Base-by-base conservation (phyloP, 768 basidiomycete genomes). In the Panaeolus papilionaceus region DNA sequence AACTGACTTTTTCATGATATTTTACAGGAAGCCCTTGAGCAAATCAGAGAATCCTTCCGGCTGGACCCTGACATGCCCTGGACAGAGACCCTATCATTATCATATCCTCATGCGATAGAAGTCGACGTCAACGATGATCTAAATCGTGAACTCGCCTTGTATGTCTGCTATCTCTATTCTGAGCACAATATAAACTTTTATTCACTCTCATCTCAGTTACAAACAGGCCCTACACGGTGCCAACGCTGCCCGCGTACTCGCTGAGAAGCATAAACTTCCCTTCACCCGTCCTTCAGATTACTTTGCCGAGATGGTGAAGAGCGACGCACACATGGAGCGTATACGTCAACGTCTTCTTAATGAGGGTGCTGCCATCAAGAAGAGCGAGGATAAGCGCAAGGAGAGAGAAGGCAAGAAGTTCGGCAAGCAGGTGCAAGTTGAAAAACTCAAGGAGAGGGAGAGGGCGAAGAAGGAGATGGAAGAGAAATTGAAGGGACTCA, bases 271-370 rank as follows among this genome's bases (percentile, higher is more conserved):
- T 76, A 86, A 89, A 26, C 82, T 95, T 67, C 90, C 96, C 0
- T 99, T 98, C 80, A 92, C 93, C 10, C 92, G 97, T 14, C 98
- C 98, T 0, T 72, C 88, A 0, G 97, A 98, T 79, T 99, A 96
- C 78, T 99, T 97, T 71, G 97, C 97, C 26, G 97, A 99, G 80
- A 99, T 99, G 97, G 92, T 98, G 71, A 98, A 99, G 79, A 91
- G 90, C 38, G 98, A 99, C 73, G 83, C 92, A 7, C 98, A 99
- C 79, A 99, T 99, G 98, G 95, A 98, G 77, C 89, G 95, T 67
- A 93, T 99, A 71, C 92, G 98, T 64, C 91, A 95, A 69, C 88
- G 92, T 18, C 79, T 99, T 28, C 84, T 99, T 33, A 93, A 99
- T 79, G 98, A 99, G 78, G 81, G 84, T 28, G 93, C 95, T 0